These are phyloP conservation scores for Erythrophleum fordii DNA, from an alignment of 306 rosid species.

Conservation along the genomic window DNA sequence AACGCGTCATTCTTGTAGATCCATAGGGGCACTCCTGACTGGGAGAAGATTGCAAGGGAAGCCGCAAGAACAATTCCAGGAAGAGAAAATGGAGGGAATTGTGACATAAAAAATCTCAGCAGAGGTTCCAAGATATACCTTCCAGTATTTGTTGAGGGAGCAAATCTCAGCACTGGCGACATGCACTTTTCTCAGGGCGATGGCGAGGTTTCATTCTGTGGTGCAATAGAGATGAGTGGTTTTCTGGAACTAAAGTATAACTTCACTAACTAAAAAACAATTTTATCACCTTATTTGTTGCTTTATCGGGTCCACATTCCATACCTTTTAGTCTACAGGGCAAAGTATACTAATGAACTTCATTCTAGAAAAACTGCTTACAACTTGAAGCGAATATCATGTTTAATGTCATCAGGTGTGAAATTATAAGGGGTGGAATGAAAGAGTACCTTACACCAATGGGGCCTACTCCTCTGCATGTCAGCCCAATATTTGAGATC, in stretches of 20 bases:
- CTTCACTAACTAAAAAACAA: not conserved
- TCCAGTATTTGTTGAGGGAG: conserved; percentile 91
- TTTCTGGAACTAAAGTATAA: conserved; percentile 86
- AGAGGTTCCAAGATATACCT: conserved; percentile 88
- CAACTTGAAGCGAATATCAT: not conserved
- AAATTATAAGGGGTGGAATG: conserved; percentile 90
- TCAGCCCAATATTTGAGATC: conserved; percentile 83
- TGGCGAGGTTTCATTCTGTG: conserved; percentile 88
- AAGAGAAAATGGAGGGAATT: conserved; percentile 96
- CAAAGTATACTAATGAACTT: not conserved
- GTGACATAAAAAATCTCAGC: conserved; percentile 91
- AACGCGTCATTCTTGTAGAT: conserved; percentile 50
- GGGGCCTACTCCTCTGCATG: conserved; percentile 93
- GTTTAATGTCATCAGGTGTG: conserved; percentile 60
- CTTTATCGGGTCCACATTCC: not conserved
- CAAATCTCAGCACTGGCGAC: conserved; percentile 93
- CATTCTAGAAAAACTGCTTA: no score
- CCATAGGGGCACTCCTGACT: conserved; percentile 59
- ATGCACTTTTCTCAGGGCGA: conserved; percentile 97
- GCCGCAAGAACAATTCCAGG: conserved; percentile 98
- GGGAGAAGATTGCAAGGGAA: conserved; percentile 85
- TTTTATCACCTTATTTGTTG: not conserved
- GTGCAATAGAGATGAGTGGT: conserved; percentile 98
- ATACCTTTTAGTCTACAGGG: not conserved
- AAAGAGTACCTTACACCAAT: conserved; percentile 95